Conservation (phyloP, 1,139 yeast species). For the Taphrina flavorubra region DNA sequence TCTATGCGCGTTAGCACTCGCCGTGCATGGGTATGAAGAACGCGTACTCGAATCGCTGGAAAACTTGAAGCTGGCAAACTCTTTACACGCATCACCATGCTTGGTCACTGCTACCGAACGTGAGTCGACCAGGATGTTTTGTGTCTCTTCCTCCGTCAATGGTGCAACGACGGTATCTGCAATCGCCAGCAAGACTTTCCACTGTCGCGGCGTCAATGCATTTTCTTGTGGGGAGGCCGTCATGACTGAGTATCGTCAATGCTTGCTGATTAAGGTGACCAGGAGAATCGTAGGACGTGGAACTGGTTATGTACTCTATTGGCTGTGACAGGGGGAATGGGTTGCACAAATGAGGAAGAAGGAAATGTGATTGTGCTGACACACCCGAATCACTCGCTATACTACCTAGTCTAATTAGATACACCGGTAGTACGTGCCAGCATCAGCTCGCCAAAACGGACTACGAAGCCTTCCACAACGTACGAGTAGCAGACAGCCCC, state of each 20-base stretch:
- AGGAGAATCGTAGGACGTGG: no score
- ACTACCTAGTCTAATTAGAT: no score
- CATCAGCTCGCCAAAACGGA: no score
- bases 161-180: slow-evolving; percentile 38
- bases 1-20: background rate
- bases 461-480: no score
- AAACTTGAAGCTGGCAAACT: slow-evolving; percentile 25
- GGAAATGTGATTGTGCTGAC: no score
- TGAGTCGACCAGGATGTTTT: slow-evolving; percentile 31
- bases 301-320: background rate
- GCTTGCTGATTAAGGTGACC: no score
- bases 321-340: no score
- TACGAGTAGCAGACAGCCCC: no score
- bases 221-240: background rate
- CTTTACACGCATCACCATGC: slow-evolving; percentile 25
- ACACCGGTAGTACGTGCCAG: no score
- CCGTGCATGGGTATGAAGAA: background rate
- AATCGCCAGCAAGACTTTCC: slow-evolving; percentile 33
- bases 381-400: no score
- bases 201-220: slow-evolving; percentile 46
- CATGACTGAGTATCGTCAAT: background rate
- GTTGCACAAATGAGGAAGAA: no score
- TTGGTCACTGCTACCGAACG: slow-evolving; percentile 30
- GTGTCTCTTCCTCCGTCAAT: slow-evolving; percentile 38
- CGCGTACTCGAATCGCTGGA: slow-evolving; percentile 34